Percentiles rank a stretch among this genome's conserved stretches.
Conservation (phyloP, 2,329 filamentous ascomycete genomes). For the Ophiocordyceps sinensis region DNA sequence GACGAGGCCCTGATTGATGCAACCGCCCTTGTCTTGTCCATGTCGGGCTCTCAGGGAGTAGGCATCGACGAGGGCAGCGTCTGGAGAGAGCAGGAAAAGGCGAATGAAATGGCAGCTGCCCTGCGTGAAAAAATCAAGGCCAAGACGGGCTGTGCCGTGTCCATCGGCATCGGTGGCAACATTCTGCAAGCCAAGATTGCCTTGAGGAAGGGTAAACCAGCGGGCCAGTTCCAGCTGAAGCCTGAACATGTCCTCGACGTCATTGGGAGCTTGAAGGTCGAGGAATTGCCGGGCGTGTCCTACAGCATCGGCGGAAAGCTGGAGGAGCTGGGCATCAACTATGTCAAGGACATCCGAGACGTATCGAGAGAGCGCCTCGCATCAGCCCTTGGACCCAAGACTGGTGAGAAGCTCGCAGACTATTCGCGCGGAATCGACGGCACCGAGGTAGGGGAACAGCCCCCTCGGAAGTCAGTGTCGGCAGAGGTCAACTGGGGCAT, state of each 20-base stretch:
- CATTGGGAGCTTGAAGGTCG: conserved; percentile 62
- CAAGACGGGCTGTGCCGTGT: conserved; percentile 74
- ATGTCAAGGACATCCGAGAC: conserved; percentile 70
- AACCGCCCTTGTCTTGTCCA: conserved; percentile 52
- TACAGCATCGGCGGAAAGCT: conserved; percentile 78
- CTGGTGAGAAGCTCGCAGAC: conserved; percentile 78
- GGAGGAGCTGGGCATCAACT: conserved; percentile 69
- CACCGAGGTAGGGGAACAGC: conserved; percentile 72
- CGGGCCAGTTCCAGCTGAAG: conserved; percentile 79
- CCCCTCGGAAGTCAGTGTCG: conserved; percentile 82
- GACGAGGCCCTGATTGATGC: conserved; percentile 88
- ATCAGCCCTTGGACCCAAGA: conserved; percentile 73
- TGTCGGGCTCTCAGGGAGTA: conserved; percentile 49
- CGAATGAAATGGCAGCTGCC: conserved; percentile 48
- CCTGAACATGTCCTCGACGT: conserved; percentile 66
- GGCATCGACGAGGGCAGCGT: conserved; percentile 53
- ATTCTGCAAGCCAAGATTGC: conserved; percentile 87
- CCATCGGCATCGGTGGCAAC: conserved; percentile 82
- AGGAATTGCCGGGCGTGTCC: conserved; percentile 81
- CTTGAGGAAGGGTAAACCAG: conserved; percentile 81
- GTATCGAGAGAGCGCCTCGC: conserved; percentile 62
- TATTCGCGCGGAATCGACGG: conserved; percentile 81
- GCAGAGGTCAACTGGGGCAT: conserved; percentile 98
- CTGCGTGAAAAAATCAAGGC: conserved; percentile 58
- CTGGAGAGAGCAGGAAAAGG: conserved; percentile 65